These are phyloP conservation scores for Alloteropsis semialata DNA, from an alignment of 176 grass and related monocot species.

Conservation along the genomic window DNA sequence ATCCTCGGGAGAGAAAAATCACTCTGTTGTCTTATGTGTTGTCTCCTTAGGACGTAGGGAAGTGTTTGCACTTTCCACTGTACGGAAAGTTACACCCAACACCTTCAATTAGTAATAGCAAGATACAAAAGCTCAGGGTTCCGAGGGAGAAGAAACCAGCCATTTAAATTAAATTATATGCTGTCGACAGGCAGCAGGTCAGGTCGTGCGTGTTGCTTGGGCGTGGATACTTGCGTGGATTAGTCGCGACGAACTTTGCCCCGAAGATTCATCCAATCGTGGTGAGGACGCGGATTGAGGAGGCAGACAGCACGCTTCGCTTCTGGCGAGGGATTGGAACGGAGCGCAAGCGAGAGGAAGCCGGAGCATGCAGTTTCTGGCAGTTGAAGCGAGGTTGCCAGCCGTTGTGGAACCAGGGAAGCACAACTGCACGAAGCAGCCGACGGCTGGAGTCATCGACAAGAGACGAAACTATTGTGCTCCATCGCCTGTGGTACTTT, in stretches of 20 bases:
- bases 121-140: too few species aligned
- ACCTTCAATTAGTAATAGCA: too few species aligned
- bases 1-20: too few species aligned
- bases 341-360: neutral
- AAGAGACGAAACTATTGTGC: neutral
- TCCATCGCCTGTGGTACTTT: neutral
- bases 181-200: neutral
- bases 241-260: neutral
- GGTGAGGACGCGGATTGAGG: neutral
- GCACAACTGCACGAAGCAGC: neutral
- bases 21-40: too few species aligned
- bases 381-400: neutral
- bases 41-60: too few species aligned
- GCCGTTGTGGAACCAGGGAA: neutral
- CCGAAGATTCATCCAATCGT: neutral
- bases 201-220: neutral
- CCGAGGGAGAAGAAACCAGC: too few species aligned
- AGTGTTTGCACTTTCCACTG: too few species aligned
- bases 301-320: neutral
- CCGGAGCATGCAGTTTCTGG: neutral
- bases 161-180: too few species aligned
- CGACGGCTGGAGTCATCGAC: neutral
- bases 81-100: too few species aligned
- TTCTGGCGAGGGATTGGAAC: neutral
- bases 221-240: neutral